phyloP scores from a whole-genome alignment of 495 filamentous ascomycete species.

The Neurospora sublineolata region DNA sequence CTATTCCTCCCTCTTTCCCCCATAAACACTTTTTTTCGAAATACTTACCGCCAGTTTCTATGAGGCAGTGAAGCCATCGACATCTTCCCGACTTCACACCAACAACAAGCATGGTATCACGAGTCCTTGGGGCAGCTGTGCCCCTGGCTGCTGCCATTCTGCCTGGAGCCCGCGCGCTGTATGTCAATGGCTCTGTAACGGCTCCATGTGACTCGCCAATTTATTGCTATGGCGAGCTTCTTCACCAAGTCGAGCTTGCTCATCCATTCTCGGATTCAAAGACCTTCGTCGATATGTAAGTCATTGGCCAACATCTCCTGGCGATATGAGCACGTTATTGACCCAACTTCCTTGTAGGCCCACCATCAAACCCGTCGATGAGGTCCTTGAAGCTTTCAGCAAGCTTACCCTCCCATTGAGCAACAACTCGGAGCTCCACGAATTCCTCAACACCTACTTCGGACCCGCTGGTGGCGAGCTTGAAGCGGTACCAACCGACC shows the following conservation, averaged over 20 bases:
- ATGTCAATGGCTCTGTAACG: constrained; percentile 34
- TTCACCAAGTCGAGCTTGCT: constrained; percentile 37
- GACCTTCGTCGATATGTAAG: constrained; percentile 42
- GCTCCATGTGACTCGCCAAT: constrained; percentile 39
- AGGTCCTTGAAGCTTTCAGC: constrained; percentile 33
- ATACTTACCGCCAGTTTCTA: too few species aligned
- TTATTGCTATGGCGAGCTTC: constrained; percentile 38
- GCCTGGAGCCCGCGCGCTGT: constrained; percentile 22
- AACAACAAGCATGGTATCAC: constrained; percentile 8
- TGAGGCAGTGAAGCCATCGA: neutral
- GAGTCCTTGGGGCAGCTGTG: constrained; percentile 3
- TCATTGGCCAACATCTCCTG: neutral
- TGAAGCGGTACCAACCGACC: constrained; percentile 25
- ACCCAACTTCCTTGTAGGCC: constrained; percentile 21
- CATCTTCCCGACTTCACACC: neutral
- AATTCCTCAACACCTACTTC: constrained; percentile 34
- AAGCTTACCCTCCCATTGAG: constrained; percentile 32
- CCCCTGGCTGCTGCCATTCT: constrained; percentile 14
- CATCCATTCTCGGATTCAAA: constrained; percentile 39
- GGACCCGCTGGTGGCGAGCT: constrained; percentile 37
- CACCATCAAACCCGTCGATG: constrained; percentile 30
- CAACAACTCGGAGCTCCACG: constrained; percentile 37
- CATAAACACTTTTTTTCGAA: neutral
- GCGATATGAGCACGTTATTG: constrained; percentile 2
- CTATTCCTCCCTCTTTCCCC: neutral